Conservation (phyloP, 1,284 basidiomycete species). For the Rhizopogon parksii region DNA sequence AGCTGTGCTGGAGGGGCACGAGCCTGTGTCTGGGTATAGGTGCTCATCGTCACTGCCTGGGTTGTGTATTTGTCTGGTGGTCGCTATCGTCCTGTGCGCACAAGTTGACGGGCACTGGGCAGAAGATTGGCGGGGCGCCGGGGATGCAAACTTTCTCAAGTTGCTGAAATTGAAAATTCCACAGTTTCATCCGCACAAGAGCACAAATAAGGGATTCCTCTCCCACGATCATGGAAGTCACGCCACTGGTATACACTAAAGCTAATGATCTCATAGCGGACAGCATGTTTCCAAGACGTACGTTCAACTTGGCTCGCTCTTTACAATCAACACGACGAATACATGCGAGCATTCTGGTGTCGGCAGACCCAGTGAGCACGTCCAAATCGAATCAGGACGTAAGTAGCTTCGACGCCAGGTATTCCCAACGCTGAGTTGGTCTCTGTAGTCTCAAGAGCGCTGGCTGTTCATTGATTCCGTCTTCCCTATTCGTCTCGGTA, state of each 20-base stretch:
- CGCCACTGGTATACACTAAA: too few relatives aligned
- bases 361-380: not conserved
- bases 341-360: not conserved
- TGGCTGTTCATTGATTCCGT: conserved; percentile 52
- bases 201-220: conserved; percentile 9
- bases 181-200: conserved; percentile 1
- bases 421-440: not conserved
- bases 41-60: conserved; percentile 23
- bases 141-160: conserved; percentile 1
- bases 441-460: conserved; percentile 25
- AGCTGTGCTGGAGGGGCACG: conserved; percentile 18
- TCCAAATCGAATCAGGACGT: not conserved
- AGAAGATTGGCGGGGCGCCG: conserved; percentile 12
- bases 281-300: not conserved
- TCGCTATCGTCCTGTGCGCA: conserved; percentile 7
- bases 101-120: conserved; percentile 12
- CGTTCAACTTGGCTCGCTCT: not conserved
- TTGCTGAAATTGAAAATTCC: not conserved
- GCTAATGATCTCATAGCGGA: not conserved
- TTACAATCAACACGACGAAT: not conserved
- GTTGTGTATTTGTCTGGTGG: conserved; percentile 5
- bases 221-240: conserved; percentile 10
- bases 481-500: conserved; percentile 46
- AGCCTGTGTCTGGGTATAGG: conserved; percentile 24
- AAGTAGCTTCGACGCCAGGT: not conserved